These are phyloP conservation scores for Saccharum hybrid DNA, from an alignment of 202 grass and related monocot genomes.

Conservation along the genomic window DNA sequence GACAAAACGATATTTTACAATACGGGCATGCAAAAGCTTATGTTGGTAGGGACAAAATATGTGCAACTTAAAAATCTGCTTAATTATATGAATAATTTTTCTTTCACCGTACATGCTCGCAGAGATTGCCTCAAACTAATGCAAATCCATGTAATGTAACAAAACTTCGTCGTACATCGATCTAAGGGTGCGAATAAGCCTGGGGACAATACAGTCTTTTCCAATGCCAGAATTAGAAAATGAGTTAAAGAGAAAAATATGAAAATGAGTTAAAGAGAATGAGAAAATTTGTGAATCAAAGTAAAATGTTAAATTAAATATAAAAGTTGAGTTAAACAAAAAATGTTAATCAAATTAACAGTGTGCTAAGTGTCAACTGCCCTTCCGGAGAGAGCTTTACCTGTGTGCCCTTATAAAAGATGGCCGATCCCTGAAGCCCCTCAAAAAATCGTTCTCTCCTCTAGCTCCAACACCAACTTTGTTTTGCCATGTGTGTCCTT, in stretches of 20 bases:
- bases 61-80: neutral
- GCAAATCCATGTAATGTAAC: neutral
- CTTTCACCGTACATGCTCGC: too few relatives aligned
- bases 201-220: neutral
- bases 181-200: neutral
- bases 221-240: neutral
- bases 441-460: too few relatives aligned
- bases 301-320: neutral
- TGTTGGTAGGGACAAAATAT: neutral
- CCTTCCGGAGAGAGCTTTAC: too few relatives aligned
- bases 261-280: neutral
- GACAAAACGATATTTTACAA: neutral
- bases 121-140: neutral
- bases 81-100: too few relatives aligned
- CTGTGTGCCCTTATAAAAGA: too few relatives aligned
- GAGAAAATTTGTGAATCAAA: neutral
- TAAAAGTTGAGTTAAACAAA: neutral
- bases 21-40: neutral
- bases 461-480: too few relatives aligned
- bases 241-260: neutral
- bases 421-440: too few relatives aligned
- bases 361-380: neutral
- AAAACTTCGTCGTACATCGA: too few relatives aligned
- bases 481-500: too few relatives aligned
- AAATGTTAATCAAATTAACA: neutral